Evolutionary conservation across 257 asterid species (phyloP).

Genomic region (Euphrasia confusa): DNA sequence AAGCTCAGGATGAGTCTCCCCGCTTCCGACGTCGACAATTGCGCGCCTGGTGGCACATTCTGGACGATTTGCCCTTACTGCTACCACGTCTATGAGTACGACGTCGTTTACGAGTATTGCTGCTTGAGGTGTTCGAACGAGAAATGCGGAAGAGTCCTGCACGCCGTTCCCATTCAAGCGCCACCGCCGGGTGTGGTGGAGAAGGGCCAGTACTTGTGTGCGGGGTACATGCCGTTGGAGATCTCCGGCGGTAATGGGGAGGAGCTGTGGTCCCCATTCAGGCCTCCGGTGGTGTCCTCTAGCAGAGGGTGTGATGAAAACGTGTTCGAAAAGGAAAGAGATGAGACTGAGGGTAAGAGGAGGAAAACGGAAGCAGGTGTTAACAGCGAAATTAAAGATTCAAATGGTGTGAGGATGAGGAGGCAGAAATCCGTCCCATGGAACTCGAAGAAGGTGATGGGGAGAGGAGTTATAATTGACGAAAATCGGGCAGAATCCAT

Average conservation of each 20-base stretch:
- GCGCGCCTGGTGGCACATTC: slow-evolving; percentile 30
- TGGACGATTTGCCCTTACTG: slow-evolving; percentile 76
- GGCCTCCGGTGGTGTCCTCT: neutral
- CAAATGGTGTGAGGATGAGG: slow-evolving; percentile 17
- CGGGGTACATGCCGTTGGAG: slow-evolving; percentile 35
- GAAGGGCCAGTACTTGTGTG: slow-evolving; percentile 44
- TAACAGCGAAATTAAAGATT: neutral
- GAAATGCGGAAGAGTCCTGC: slow-evolving; percentile 41
- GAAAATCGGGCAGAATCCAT: neutral
- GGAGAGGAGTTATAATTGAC: slow-evolving; percentile 38
- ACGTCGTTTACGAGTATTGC: slow-evolving; percentile 35
- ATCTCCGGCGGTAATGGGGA: slow-evolving; percentile 15
- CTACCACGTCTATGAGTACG: slow-evolving; percentile 46
- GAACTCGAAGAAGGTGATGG: slow-evolving; percentile 42
- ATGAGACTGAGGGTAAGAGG: slow-evolving; percentile 10
- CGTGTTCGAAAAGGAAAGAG: slow-evolving; percentile 24
- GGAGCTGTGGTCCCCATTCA: slow-evolving; percentile 41
- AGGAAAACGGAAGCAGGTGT: slow-evolving; percentile 6
- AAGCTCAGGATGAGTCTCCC: slow-evolving; percentile 24
- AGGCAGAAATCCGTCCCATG: slow-evolving; percentile 38
- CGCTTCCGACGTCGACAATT: neutral
- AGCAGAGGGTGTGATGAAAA: slow-evolving; percentile 20
- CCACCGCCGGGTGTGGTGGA: slow-evolving; percentile 43
- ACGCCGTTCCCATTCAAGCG: slow-evolving; percentile 36
- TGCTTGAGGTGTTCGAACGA: slow-evolving; percentile 50